Percentiles rank a stretch among this genome's conserved stretches.
phyloP scores from a whole-genome alignment of 768 basidiomycete genomes.

The Mycena haematopus region DNA sequence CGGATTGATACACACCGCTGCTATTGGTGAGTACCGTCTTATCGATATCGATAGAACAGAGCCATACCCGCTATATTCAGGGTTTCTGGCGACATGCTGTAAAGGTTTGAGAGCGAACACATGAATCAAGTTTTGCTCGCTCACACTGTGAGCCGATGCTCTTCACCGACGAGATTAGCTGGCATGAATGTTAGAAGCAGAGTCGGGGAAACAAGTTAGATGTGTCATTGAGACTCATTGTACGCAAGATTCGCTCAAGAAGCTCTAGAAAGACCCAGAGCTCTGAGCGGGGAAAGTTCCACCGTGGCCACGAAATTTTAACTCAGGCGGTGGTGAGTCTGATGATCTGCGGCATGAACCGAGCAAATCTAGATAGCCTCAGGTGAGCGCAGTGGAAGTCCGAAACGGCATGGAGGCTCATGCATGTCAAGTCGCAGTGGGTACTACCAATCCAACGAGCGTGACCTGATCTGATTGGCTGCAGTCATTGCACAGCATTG shows the following conservation, averaged over 20 bases:
- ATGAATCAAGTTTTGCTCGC: not conserved
- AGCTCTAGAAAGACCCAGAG: not conserved
- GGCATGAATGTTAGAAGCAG: not conserved
- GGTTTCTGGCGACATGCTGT: constrained; percentile 7
- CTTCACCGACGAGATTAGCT: not conserved
- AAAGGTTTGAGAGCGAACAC: not conserved
- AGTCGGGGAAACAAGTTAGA: not conserved
- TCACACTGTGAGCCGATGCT: not conserved
- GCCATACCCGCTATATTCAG: constrained; percentile 11
- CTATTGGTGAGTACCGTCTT: not conserved
- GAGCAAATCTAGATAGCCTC: no score
- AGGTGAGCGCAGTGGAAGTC: no score
- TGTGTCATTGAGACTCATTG: constrained; percentile 22
- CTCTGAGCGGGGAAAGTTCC: no score
- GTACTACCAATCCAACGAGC: no score
- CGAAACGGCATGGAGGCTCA: no score
- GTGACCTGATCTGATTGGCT: no score
- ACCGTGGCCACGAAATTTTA: no score
- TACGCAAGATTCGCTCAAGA: not conserved
- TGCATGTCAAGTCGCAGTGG: no score
- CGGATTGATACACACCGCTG: constrained; percentile 17
- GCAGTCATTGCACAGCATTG: no score
- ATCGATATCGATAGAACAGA: constrained; percentile 4
- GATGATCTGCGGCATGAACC: no score
- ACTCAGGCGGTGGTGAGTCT: no score